Conservation (phyloP, 345 rosid species). For the Moricandia arvensis region DNA sequence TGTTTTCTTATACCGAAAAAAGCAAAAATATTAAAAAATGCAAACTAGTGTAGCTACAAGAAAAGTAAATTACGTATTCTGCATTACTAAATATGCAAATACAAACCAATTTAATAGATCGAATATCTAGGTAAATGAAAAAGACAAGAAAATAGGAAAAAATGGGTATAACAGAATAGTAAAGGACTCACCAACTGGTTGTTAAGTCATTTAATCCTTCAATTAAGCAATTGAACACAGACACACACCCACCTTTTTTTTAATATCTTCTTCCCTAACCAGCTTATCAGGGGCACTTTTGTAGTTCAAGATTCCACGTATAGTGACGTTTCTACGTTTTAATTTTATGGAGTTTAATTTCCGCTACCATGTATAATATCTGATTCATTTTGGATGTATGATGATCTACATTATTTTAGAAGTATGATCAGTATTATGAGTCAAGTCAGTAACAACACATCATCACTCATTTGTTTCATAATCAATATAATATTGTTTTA, state of each 20-base stretch:
- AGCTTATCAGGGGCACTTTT: not conserved
- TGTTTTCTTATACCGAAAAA: not conserved
- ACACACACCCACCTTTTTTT: conserved; percentile 15
- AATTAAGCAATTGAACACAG: conserved; percentile 57
- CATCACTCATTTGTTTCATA: not conserved
- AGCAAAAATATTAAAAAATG: not conserved
- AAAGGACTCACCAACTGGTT: conserved; percentile 60
- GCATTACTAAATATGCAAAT: not conserved
- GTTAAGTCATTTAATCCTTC: conserved; percentile 58
- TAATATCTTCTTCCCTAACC: conserved; percentile 24
- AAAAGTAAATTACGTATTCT: not conserved
- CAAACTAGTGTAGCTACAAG: not conserved
- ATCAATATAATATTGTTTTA: not conserved
- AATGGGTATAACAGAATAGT: conserved; percentile 32
- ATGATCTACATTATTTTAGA: not conserved
- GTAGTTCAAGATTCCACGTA: not conserved
- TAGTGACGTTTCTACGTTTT: conserved; percentile 2
- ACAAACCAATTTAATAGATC: not conserved
- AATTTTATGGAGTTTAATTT: conserved; percentile 5
- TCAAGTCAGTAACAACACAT: conserved; percentile 24
- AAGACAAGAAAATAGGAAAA: conserved; percentile 2
- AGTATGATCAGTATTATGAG: not conserved
- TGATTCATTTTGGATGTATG: not conserved
- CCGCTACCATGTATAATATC: not conserved
- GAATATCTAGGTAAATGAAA: not conserved